A percentile compares a stretch with the other conserved stretches of the same genome.
These are phyloP conservation scores for Eutrema salsugineum DNA, from an alignment of 441 rosid species.

Conservation along the genomic window DNA sequence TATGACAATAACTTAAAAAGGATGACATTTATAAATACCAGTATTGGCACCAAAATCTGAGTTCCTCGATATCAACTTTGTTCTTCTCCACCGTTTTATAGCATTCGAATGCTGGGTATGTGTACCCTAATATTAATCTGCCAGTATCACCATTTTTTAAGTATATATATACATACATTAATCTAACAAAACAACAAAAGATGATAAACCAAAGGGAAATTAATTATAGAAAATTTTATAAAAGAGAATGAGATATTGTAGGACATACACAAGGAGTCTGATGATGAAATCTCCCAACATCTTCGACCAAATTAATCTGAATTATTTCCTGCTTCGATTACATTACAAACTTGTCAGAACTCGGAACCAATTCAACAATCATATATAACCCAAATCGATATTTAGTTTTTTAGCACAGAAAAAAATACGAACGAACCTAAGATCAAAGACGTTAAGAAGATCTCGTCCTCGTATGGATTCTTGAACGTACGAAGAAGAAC, in stretches of 20 bases:
- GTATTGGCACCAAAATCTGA: conserved; percentile 81
- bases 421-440: conserved; percentile 21
- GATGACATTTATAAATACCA: conserved; percentile 41
- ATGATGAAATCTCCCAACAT: conserved; percentile 76
- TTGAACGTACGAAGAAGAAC: conserved; percentile 14
- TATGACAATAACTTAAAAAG: background rate
- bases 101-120: conserved; percentile 79
- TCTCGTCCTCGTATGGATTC: conserved; percentile 1
- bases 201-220: background rate
- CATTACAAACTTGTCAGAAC: background rate
- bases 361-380: background rate
- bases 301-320: conserved; percentile 24
- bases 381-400: background rate
- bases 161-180: background rate
- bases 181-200: background rate
- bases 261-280: conserved; percentile 59
- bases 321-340: conserved; percentile 27
- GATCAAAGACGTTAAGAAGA: conserved; percentile 30
- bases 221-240: background rate
- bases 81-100: conserved; percentile 73
- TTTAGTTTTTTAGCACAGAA: no score
- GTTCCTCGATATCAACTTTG: conserved; percentile 60
- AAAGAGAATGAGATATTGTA: background rate
- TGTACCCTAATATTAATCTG: conserved; percentile 75
- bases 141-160: background rate